Conservation (phyloP, 2,329 filamentous ascomycete species). For the Claviceps pazoutovae region DNA sequence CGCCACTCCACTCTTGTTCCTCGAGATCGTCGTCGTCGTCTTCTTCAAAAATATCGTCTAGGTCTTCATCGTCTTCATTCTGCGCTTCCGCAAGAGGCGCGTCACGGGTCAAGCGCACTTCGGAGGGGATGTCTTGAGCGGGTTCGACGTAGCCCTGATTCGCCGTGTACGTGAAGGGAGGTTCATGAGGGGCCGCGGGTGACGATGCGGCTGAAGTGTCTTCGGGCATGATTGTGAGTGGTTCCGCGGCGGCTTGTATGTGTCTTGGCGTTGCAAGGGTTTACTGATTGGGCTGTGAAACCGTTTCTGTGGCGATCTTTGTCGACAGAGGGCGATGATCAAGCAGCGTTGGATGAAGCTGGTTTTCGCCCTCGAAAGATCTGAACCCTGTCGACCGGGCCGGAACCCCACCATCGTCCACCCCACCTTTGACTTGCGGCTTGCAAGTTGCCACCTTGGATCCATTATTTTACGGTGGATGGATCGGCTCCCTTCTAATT, state of each 20-base stretch:
- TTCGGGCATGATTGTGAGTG: conserved; percentile 9
- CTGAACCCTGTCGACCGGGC: too few relatives aligned
- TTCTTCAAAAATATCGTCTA: conserved; percentile 26
- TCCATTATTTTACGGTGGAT: too few relatives aligned
- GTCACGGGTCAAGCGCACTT: conserved; percentile 17
- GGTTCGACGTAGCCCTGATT: conserved; percentile 28
- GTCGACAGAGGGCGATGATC: background rate
- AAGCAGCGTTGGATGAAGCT: background rate
- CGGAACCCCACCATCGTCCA: too few relatives aligned
- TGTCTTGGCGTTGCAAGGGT: background rate
- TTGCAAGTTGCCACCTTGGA: too few relatives aligned
- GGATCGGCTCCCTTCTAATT: too few relatives aligned
- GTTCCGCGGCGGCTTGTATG: background rate
- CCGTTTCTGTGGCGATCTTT: too few relatives aligned
- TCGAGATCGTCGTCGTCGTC: conserved; percentile 43
- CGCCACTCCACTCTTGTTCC: conserved; percentile 47
- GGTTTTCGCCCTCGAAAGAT: too few relatives aligned
- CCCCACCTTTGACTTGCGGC: too few relatives aligned
- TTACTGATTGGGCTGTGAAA: background rate
- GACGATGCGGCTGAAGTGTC: conserved; percentile 13
- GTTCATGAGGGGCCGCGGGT: conserved; percentile 29
- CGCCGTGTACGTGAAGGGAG: conserved; percentile 29
- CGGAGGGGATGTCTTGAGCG: conserved; percentile 20
- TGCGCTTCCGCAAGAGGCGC: conserved; percentile 12
- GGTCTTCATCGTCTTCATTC: conserved; percentile 22